phyloP scores from a whole-genome alignment of 2,329 filamentous ascomycete genomes.

The Fusarium acutatum region DNA sequence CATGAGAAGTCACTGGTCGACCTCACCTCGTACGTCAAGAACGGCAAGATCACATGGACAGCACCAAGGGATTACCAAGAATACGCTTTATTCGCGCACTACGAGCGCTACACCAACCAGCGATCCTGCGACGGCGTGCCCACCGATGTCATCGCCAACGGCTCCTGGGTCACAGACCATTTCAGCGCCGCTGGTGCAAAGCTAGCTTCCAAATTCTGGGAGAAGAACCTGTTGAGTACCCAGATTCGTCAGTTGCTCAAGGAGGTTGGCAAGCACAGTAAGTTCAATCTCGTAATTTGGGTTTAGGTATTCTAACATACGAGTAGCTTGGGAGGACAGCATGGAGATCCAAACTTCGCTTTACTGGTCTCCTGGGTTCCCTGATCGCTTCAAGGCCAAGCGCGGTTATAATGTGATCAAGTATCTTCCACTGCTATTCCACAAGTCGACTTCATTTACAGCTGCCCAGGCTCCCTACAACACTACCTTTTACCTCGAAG shows the following conservation, averaged over 20 bases:
- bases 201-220: background rate
- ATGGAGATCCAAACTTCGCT: background rate
- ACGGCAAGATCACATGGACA: background rate
- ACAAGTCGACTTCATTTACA: background rate
- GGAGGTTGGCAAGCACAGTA: background rate
- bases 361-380: background rate
- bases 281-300: rapidly evolving
- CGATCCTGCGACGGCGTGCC: background rate
- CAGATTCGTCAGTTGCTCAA: rapidly evolving
- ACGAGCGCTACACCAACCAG: background rate
- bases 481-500: background rate
- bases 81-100: background rate
- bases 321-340: background rate
- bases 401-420: background rate
- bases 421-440: background rate
- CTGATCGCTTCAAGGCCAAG: background rate
- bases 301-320: rapidly evolving
- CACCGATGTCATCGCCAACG: background rate
- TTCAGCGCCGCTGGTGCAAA: background rate
- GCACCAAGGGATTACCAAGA: background rate
- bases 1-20: background rate
- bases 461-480: background rate
- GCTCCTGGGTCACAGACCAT: background rate
- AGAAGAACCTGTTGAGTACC: background rate
- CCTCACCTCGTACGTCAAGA: background rate